Base-by-base conservation (phyloP, 2,329 filamentous ascomycete genomes). In the Exophiala dermatitidis region DNA sequence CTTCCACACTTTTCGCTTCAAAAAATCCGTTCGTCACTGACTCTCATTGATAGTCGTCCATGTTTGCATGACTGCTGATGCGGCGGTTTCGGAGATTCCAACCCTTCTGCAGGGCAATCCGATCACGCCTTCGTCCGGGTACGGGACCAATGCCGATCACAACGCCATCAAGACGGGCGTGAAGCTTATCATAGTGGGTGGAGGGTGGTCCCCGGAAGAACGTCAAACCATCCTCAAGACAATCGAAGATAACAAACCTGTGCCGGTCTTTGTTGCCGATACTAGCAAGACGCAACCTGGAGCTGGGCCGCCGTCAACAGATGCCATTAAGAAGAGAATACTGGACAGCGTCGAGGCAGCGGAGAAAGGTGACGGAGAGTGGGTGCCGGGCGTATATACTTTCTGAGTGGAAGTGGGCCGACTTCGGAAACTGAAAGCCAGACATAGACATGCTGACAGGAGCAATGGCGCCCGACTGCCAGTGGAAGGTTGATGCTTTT, bases 221-320 rank as follows among this genome's bases (percentile, higher is more conserved):
- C 5, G 56, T n/a, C 29, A 58, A 30, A 41, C 41, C 9, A 60
- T 60, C 34, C 53, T 50, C 7, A 34, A 30, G 5, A 53, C 53
- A 3, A 44, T 46, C 28, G 50, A 58, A 5, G 34, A 44, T n/a
- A 56, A 48, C 32, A 57, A 52, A 30, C 46, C 52, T 2, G 7
- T 60, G 47, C 29, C 56, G 12, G 46, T 56, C 41, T 58, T 60
- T 34, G 33, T 46, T 26, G 58, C 58, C 29, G 58, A 60, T 31
- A 34, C 40, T 28, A 54, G 38, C 52, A 60, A 56, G 40, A 52
- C 32, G 5, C 50, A 49, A 26, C 41, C 54, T 7, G 58, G 52
- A 30, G 48, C 50, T 2, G 55, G 55, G 10, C 50, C 58, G 3
- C 55, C 55, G 4, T 44, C 51, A 6, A 48, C 51, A 6, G 58